Conservation (phyloP, 805 yeast species). For the Teunomyces pallodes region DNA sequence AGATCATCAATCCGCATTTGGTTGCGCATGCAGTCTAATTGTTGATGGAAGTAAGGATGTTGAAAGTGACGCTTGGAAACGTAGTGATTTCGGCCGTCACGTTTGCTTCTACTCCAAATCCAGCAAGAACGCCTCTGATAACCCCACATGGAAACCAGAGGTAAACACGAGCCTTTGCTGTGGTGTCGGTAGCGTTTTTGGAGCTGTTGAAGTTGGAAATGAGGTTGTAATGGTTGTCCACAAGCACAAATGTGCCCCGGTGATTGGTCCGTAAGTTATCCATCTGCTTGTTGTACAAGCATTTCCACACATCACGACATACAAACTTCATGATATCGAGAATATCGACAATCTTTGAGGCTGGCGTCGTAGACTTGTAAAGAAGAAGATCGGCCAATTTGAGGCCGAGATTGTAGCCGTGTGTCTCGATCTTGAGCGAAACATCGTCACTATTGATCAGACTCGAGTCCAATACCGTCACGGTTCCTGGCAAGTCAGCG, state of each 20-base stretch:
- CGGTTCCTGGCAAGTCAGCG: conserved; percentile 43
- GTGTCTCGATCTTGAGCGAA: conserved; percentile 57
- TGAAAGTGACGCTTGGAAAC: conserved; percentile 70
- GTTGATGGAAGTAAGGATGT: conserved; percentile 55
- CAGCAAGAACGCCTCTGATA: conserved; percentile 67
- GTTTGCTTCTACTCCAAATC: conserved; percentile 63
- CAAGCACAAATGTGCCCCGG: conserved; percentile 75
- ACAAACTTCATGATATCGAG: conserved; percentile 87
- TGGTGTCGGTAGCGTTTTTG: conserved; percentile 42
- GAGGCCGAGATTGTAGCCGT: conserved; percentile 70
- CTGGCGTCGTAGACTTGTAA: conserved; percentile 35
- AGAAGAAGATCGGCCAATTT: conserved; percentile 50
- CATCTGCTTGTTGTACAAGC: conserved; percentile 78
- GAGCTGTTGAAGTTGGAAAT: conserved; percentile 51
- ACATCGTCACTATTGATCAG: conserved; percentile 47
- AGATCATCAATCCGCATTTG: not conserved
- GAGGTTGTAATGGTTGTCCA: conserved; percentile 62
- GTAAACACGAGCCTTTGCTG: conserved; percentile 45
- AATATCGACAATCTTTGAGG: conserved; percentile 54
- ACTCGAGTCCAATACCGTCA: conserved; percentile 35
- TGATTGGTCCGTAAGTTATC: conserved; percentile 93
- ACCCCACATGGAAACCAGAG: conserved; percentile 76
- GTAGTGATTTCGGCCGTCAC: conserved; percentile 63
- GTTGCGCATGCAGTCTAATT: conserved; percentile 17
- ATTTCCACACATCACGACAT: conserved; percentile 89